A percentile compares a stretch with the other conserved stretches of the same genome.
These are phyloP conservation scores for Stachybotrys echinatus DNA, from an alignment of 2,329 filamentous ascomycete genomes.

Conservation along the genomic window DNA sequence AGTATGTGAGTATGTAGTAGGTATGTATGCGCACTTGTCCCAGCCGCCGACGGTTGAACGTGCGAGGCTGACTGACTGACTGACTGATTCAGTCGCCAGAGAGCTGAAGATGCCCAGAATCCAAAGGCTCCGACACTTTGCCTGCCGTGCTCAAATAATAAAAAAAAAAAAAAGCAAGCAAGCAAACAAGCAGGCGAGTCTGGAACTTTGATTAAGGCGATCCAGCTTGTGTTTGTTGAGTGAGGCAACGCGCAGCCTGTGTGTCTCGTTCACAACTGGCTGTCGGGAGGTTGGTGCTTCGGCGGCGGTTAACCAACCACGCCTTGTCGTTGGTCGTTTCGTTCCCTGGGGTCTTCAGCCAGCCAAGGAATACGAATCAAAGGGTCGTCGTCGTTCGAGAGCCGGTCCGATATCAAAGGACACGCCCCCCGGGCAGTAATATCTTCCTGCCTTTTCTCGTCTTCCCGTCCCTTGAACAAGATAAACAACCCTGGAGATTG, in stretches of 20 bases:
- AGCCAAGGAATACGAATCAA: background rate
- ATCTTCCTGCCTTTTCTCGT: too few species aligned
- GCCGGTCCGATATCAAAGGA: background rate
- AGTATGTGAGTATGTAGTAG: too few species aligned
- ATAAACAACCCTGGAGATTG: background rate
- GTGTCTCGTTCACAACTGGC: background rate
- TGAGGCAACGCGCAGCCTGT: background rate
- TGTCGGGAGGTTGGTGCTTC: background rate
- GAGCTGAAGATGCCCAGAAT: background rate
- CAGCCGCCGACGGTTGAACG: too few species aligned
- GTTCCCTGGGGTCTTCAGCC: background rate
- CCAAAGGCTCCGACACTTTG: background rate
- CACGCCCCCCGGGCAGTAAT: too few species aligned
- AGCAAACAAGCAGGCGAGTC: too few species aligned
- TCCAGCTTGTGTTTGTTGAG: too few species aligned
- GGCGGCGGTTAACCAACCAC: background rate
- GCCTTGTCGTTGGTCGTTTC: background rate
- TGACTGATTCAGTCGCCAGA: background rate
- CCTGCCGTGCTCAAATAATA: background rate
- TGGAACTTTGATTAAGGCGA: too few species aligned
- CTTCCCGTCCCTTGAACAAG: background rate
- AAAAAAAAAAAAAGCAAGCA: too few species aligned
- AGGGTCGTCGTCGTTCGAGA: background rate
- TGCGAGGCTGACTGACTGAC: background rate
- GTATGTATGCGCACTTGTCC: too few species aligned